A percentile compares a stretch with the other conserved stretches of the same genome.
phyloP scores from a whole-genome alignment of 2,329 filamentous ascomycete genomes.

The Scopulariopsis brevicaulis region DNA sequence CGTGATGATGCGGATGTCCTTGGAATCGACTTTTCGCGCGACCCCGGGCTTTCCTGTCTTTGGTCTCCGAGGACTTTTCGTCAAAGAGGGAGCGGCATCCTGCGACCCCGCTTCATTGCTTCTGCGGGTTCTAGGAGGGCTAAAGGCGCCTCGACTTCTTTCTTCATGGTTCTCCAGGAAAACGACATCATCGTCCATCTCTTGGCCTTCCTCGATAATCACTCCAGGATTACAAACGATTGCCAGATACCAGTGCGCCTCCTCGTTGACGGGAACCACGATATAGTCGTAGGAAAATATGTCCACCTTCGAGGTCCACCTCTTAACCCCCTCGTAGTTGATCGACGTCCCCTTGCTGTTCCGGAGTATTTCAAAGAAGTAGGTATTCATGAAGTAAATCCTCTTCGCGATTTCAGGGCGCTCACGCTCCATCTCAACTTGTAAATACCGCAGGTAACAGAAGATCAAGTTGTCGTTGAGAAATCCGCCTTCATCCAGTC shows the following conservation, averaged over 20 bases:
- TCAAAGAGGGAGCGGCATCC: neutral
- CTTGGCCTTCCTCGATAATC: conserved; percentile 27
- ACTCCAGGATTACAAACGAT: conserved; percentile 83
- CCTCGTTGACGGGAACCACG: conserved; percentile 83
- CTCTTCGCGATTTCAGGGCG: conserved; percentile 45
- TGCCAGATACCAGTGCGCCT: conserved; percentile 83
- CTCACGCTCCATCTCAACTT: conserved; percentile 44
- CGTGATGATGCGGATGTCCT: conserved; percentile 64
- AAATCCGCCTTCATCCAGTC: conserved; percentile 74
- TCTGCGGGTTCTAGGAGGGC: neutral
- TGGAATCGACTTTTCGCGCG: conserved; percentile 26
- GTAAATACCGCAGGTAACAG: conserved; percentile 72
- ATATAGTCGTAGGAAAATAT: conserved; percentile 81
- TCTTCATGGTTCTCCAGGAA: neutral
- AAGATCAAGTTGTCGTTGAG: conserved; percentile 88
- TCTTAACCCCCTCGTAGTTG: conserved; percentile 75
- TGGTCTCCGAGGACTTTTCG: neutral
- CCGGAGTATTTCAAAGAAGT: conserved; percentile 74
- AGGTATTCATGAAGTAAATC: conserved; percentile 86
- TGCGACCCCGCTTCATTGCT: neutral
- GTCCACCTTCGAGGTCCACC: conserved; percentile 81
- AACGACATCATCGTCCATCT: conserved; percentile 5
- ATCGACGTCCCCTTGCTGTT: conserved; percentile 40
- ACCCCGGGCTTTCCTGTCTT: neutral
- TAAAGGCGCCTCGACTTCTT: neutral